phyloP scores from a whole-genome alignment of 805 yeast genomes.

The Lipomyces yamanashiensis region DNA sequence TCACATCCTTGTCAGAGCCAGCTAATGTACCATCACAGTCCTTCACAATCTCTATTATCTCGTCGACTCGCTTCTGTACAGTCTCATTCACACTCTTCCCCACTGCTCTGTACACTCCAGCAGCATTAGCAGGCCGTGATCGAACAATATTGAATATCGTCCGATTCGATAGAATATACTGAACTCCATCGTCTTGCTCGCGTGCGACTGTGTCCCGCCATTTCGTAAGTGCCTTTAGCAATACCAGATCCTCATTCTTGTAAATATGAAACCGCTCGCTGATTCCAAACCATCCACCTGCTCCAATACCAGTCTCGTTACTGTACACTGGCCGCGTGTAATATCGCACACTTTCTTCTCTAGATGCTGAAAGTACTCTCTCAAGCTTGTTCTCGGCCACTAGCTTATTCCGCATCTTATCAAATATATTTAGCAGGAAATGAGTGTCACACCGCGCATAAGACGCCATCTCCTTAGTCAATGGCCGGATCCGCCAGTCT shows the following conservation, averaged over 20 bases:
- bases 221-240: constrained; percentile 64
- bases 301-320: constrained; percentile 33
- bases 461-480: constrained; percentile 71
- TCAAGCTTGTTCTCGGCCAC: constrained; percentile 43
- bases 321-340: constrained; percentile 80
- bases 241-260: constrained; percentile 50
- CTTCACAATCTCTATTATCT: constrained; percentile 11
- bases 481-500: constrained; percentile 93
- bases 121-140: constrained; percentile 60
- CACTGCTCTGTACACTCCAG: constrained; percentile 57
- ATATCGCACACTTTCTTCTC: constrained; percentile 77
- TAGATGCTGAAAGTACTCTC: constrained; percentile 71
- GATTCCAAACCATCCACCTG: constrained; percentile 69
- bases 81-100: constrained; percentile 40
- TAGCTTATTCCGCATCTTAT: constrained; percentile 68
- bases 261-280: constrained; percentile 70
- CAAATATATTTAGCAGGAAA: constrained; percentile 79
- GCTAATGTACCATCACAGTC: background rate
- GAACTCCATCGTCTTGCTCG: constrained; percentile 76
- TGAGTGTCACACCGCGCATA: constrained; percentile 97
- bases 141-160: constrained; percentile 65
- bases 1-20: background rate
- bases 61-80: constrained; percentile 14
- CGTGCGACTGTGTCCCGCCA: constrained; percentile 89
- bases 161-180: constrained; percentile 84